Conservation (phyloP, 371 early-diverging fungal species). For the Umbelopsis sp. region DNA sequence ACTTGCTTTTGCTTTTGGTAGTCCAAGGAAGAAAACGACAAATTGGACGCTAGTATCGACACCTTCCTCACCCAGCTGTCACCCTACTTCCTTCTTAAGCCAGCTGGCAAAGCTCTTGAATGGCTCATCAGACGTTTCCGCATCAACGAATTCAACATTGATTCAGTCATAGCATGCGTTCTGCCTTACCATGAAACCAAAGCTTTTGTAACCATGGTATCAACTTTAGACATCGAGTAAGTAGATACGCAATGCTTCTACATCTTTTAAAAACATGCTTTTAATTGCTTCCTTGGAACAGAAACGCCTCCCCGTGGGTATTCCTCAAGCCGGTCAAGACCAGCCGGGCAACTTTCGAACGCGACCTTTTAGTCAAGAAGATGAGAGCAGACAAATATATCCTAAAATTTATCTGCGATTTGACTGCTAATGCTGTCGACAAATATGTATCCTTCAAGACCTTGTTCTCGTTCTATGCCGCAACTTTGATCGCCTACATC, state of each 20-base stretch:
- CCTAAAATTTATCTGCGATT: slow-evolving; percentile 70
- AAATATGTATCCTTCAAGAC: slow-evolving; percentile 54
- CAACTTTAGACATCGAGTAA: slow-evolving; percentile 69
- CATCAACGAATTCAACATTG: slow-evolving; percentile 85
- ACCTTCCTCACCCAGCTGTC: slow-evolving; percentile 77
- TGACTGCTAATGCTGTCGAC: slow-evolving; percentile 43
- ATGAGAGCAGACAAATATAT: slow-evolving; percentile 60
- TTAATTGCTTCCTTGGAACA: slow-evolving; percentile 19
- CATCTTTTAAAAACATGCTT: neutral
- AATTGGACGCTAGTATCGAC: slow-evolving; percentile 76
- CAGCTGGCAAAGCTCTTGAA: slow-evolving; percentile 88
- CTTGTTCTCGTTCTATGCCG: slow-evolving; percentile 70
- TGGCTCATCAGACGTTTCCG: slow-evolving; percentile 93
- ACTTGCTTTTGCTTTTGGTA: slow-evolving; percentile 27
- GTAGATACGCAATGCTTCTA: slow-evolving; percentile 23
- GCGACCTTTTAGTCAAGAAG: slow-evolving; percentile 63
- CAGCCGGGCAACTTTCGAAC: slow-evolving; percentile 61
- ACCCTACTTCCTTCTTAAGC: slow-evolving; percentile 81
- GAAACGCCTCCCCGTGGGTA: slow-evolving; percentile 66
- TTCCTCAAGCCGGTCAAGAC: slow-evolving; percentile 69
- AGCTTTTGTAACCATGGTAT: slow-evolving; percentile 81
- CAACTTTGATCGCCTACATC: slow-evolving; percentile 64
- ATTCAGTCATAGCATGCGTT: slow-evolving; percentile 74
- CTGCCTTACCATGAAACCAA: slow-evolving; percentile 94
- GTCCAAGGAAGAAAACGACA: slow-evolving; percentile 82